phyloP scores from a whole-genome alignment of 2,329 filamentous ascomycete species.

The Fusarium ambrosium region DNA sequence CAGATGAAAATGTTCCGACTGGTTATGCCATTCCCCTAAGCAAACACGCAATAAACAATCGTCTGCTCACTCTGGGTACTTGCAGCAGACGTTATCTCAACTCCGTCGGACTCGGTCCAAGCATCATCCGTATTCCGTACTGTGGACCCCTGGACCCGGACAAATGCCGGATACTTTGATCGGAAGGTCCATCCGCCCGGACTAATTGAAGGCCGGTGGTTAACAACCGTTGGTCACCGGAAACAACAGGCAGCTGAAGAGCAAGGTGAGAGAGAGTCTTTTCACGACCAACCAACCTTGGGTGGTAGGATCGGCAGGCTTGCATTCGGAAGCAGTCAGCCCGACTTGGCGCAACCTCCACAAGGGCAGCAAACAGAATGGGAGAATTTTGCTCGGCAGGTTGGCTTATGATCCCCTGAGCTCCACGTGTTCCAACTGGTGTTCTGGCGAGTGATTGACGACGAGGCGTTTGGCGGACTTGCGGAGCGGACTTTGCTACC shows the following conservation, averaged over 20 bases:
- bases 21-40: background rate
- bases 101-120: background rate
- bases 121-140: constrained; percentile 8
- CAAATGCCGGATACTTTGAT: background rate
- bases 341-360: background rate
- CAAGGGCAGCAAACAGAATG: background rate
- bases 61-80: background rate
- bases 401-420: background rate
- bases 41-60: background rate
- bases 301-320: background rate
- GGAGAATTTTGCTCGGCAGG: background rate
- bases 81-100: background rate
- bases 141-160: background rate
- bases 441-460: background rate
- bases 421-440: background rate
- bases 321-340: background rate
- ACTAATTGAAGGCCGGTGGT: background rate
- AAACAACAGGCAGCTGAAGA: background rate
- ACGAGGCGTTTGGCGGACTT: constrained; percentile 1
- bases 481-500: constrained; percentile 29
- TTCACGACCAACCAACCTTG: background rate
- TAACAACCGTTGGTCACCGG: background rate
- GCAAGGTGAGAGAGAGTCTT: background rate
- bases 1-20: background rate
- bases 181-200: background rate